Evolutionary conservation across 306 rosid species (phyloP), one percentile per base, ranked within the genome.

Genomic region (Vigna trinervia): DNA sequence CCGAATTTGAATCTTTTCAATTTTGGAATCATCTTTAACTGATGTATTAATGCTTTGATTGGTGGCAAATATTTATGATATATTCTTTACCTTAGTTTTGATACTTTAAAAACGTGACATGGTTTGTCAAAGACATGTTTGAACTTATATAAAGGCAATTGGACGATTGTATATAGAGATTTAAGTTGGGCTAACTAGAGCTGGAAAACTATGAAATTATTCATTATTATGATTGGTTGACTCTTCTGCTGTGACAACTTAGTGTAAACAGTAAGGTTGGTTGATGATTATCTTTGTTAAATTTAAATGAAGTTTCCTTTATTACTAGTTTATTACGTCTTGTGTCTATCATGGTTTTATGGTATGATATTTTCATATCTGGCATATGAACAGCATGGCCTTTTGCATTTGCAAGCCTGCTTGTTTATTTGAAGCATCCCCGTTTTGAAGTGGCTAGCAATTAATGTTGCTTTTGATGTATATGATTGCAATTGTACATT

Each of bases 1-100:
- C 50, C 72, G 75, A 77, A 80, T 83, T 52, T 76, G 79, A 68
- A 80, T 83, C 48, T 76, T 63, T 67, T 72, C 69, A 52, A 45
- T 30, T 23, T 65, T 63, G 78, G 80, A 79, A 79, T 80, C 76
- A 52, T 80, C 75, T 63, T 82, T 69, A 66, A 22, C 57, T 8
- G 62, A 69, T 63, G 73, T 75, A 15, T 70, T 50, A 74, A 78
- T 87, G 75, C 71, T 78, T 77, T 85, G 41, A 15, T n/a, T 77
- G 51, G 78, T 82, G 76, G 78, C 80, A 61, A 62, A 66, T 57
- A 78, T 45, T 28, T 50, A 60, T 71, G 51, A 56, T 48, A n/a
- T 23, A 69, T 23, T 66, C 46, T 71, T 78, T 71, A 36, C 26
- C 73, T 60, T 71, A 10, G 51, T 73, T 74, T 57, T 26, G 28